phyloP scores from a whole-genome alignment of 805 yeast genomes.

The Saccharomyces mikatae region DNA sequence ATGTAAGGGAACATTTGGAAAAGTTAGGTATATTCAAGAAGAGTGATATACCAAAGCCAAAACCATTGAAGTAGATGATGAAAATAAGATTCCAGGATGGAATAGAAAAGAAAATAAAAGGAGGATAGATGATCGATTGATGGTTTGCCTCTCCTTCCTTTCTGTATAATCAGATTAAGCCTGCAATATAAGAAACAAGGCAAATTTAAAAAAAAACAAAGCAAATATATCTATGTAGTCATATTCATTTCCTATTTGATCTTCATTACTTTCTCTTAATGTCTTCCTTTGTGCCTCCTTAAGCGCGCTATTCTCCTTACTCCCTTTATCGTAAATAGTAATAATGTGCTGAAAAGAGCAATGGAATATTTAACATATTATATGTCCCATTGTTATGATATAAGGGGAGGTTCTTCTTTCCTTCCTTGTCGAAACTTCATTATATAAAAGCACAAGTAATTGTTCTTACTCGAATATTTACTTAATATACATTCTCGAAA shows the following conservation, averaged over 20 bases:
- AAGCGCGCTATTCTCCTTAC: background rate
- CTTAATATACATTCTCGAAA: background rate
- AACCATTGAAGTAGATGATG: conserved; percentile 1
- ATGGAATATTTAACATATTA: background rate
- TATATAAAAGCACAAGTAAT: background rate
- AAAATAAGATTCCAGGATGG: conserved; percentile 1
- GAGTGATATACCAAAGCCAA: conserved; percentile 10
- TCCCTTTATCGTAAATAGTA: background rate
- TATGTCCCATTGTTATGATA: background rate
- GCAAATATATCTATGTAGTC: background rate
- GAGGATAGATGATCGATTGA: background rate
- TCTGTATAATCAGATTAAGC: background rate
- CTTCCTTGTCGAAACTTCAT: background rate
- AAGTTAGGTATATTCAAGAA: conserved; percentile 19
- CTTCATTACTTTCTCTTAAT: background rate
- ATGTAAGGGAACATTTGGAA: conserved; percentile 61
- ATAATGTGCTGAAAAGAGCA: background rate
- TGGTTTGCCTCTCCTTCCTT: background rate
- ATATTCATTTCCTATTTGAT: background rate
- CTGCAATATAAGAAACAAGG: background rate
- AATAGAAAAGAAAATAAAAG: background rate
- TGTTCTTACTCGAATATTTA: background rate
- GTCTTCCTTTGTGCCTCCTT: background rate
- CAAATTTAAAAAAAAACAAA: background rate
- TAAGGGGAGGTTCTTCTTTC: background rate